Base-by-base conservation (phyloP, 2,329 filamentous ascomycete genomes). In the Ophiosphaerella korrae region DNA sequence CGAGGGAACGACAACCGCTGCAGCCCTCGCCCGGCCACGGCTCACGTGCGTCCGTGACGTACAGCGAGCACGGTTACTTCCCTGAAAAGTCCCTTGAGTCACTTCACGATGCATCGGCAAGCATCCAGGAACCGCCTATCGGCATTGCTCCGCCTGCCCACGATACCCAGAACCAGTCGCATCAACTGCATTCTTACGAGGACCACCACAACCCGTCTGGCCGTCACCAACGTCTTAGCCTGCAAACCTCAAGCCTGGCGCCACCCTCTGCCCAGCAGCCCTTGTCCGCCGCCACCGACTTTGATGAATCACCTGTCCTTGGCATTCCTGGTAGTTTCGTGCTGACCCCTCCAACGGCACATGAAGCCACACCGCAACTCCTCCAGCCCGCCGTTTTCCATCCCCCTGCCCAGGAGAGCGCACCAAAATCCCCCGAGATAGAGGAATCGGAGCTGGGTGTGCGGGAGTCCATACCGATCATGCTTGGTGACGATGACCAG, bases 261-360 rank as follows among this genome's bases (percentile, higher is more conserved):
- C 23, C 59, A 14, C 67, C 71, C 14, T 57, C 67, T n/a, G 57
- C 67, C 18, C 60, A 59, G 14, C 69, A 68, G 29, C 60, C 68
- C 3, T 39, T 59, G 42, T 76, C 74, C 23, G 71, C 70, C 14
- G 62, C 66, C 12, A 78, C 76, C 2, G 73, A 76, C 39, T 77
- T 79, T 41, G 77, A 79, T 48, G 86, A 88, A 62, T 89, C 87
- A 24, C 87, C 87, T 7, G 84, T 84, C 2, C 74, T 90, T 13
- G 87, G 84, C 5, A 81, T 89, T 52, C 86, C 87, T 4, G 86
- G 86, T 8, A 81, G 62, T 85, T 88, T 66, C 80, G 83, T 45
- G 43, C 60, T 64, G 41, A 73, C 71, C 3, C 71, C 70, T 8
- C 71, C 70, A 13, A 39, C 45, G 18, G 45, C 53, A 18, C 45